These are phyloP conservation scores for Sugiyamaella valdiviana DNA, from an alignment of 805 yeast species.

Conservation along the genomic window DNA sequence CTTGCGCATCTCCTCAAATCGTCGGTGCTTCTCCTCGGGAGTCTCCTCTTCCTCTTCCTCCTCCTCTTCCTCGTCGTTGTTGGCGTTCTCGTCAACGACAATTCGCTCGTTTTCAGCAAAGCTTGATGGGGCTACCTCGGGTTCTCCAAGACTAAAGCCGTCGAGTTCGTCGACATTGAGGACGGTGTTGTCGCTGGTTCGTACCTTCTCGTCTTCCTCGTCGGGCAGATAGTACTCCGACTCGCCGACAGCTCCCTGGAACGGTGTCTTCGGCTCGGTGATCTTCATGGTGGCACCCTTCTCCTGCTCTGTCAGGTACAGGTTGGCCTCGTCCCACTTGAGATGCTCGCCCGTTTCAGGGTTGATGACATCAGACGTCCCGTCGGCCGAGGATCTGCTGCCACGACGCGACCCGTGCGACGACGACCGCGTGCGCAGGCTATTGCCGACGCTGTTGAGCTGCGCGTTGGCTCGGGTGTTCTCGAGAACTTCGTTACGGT, in stretches of 20 bases:
- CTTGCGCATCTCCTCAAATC: constrained; percentile 74
- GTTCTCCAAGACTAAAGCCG: constrained; percentile 29
- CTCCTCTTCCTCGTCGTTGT: constrained; percentile 37
- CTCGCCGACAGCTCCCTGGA: constrained; percentile 77
- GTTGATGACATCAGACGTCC: constrained; percentile 17
- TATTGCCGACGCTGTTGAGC: constrained; percentile 26
- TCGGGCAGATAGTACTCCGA: constrained; percentile 69
- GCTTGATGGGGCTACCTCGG: constrained; percentile 22
- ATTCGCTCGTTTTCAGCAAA: constrained; percentile 25
- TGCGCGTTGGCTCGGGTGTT: constrained; percentile 71
- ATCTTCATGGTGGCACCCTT: constrained; percentile 71
- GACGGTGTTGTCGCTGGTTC: constrained; percentile 39
- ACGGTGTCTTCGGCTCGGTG: constrained; percentile 94
- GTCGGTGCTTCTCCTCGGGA: constrained; percentile 56
- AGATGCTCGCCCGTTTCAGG: constrained; percentile 40
- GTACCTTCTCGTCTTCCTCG: constrained; percentile 46
- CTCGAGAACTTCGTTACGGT: constrained; percentile 65
- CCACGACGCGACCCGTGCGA: constrained; percentile 9
- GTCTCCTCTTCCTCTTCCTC: constrained; percentile 39
- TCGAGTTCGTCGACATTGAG: constrained; percentile 21
- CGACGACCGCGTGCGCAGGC: constrained; percentile 13
- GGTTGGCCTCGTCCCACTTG: constrained; percentile 80
- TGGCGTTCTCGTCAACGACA: constrained; percentile 32
- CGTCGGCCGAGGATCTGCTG: constrained; percentile 17
- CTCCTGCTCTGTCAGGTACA: constrained; percentile 67